Percentiles rank a stretch among this genome's conserved stretches.
These are phyloP conservation scores for Arthrobotrys conoides DNA, from an alignment of 2,329 filamentous ascomycete species.

Conservation along the genomic window DNA sequence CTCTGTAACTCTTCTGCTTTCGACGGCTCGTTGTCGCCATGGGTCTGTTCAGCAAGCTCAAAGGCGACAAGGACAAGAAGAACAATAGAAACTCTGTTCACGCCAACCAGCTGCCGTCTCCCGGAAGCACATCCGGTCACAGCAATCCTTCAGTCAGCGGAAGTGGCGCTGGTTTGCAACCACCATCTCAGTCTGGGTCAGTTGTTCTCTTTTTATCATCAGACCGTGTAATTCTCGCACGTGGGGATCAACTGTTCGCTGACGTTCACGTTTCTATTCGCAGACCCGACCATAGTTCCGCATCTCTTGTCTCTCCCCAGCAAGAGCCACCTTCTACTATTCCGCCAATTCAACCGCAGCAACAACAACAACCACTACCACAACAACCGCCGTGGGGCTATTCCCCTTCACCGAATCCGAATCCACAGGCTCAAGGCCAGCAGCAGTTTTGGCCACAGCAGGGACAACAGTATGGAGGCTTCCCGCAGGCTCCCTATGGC, in stretches of 20 bases:
- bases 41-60: constrained; percentile 55
- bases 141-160: constrained; percentile 25
- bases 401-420: constrained; percentile 39
- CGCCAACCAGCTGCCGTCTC: constrained; percentile 16
- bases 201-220: not conserved
- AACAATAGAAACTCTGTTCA: constrained; percentile 54
- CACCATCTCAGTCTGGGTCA: constrained; percentile 9
- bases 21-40: constrained; percentile 29
- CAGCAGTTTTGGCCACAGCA: constrained; percentile 45
- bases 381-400: constrained; percentile 46
- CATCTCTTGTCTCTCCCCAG: constrained; percentile 34
- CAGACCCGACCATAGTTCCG: constrained; percentile 27
- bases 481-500: constrained; percentile 43
- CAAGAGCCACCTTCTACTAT: constrained; percentile 15
- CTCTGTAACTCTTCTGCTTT: not conserved
- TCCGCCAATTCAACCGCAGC: constrained; percentile 18
- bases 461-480: constrained; percentile 48
- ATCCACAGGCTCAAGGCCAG: constrained; percentile 31
- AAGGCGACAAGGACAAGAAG: constrained; percentile 56
- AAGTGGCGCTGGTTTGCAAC: constrained; percentile 35
- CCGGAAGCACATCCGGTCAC: constrained; percentile 26
- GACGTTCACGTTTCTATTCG: not conserved
- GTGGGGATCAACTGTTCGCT: not conserved
- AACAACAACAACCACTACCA: constrained; percentile 13
- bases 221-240: not conserved